These are phyloP conservation scores for Phlyctochytrium arcticum DNA, from an alignment of 192 early-diverging fungal genomes.

Conservation along the genomic window DNA sequence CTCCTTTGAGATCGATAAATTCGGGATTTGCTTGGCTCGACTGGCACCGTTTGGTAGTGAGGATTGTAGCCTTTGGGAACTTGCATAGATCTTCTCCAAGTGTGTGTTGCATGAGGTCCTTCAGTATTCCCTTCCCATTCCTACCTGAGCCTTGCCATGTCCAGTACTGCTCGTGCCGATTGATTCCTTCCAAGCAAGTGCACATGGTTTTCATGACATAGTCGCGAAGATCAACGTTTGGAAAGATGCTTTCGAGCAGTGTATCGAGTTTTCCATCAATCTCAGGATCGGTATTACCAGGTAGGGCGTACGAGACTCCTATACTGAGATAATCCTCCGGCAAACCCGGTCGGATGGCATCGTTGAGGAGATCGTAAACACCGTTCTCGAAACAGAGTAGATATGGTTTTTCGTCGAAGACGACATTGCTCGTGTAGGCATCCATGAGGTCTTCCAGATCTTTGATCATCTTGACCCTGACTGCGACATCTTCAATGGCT, in stretches of 20 bases:
- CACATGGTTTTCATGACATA: not conserved
- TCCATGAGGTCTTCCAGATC: not conserved
- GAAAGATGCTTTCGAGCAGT: not conserved
- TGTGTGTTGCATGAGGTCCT: too few relatives aligned
- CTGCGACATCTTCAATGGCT: not conserved
- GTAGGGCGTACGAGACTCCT: not conserved
- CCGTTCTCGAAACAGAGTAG: not conserved
- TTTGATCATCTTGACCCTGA: not conserved
- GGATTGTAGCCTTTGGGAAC: too few relatives aligned
- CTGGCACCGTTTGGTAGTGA: too few relatives aligned
- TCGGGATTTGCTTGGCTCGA: too few relatives aligned
- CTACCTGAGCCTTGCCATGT: too few relatives aligned
- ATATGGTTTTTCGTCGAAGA: not conserved
- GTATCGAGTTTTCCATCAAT: not conserved
- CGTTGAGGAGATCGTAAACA: constrained; percentile 1
- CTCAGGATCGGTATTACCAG: not conserved
- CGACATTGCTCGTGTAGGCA: not conserved
- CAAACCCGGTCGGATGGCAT: not conserved
- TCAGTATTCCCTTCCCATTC: too few relatives aligned
- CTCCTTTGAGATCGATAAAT: too few relatives aligned
- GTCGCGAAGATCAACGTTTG: not conserved
- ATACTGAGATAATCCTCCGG: not conserved
- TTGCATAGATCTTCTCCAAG: too few relatives aligned
- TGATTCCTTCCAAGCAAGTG: not conserved
- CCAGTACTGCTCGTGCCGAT: too few relatives aligned